These are phyloP conservation scores for Chlorella sp. DNA, from an alignment of 139 green algal genomes.

Conservation along the genomic window DNA sequence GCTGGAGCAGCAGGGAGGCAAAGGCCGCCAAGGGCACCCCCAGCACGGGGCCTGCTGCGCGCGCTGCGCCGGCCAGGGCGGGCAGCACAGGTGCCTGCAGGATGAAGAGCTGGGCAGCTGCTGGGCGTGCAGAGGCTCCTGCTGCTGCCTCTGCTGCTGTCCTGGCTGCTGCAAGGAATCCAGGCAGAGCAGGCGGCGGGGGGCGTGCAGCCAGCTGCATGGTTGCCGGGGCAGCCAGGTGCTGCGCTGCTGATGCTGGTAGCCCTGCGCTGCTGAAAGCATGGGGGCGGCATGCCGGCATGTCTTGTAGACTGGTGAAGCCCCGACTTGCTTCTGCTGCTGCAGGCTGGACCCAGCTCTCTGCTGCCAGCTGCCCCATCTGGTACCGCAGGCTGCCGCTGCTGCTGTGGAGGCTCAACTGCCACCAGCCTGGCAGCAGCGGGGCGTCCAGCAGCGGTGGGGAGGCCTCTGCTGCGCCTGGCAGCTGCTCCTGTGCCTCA, in stretches of 20 bases:
- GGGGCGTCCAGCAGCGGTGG: not conserved
- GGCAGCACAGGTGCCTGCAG: conserved; percentile 4
- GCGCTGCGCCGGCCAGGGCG: not conserved
- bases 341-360: not conserved
- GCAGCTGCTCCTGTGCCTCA: not conserved
- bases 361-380: not conserved
- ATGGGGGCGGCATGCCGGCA: not conserved
- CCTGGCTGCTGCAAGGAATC: not conserved
- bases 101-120: not conserved
- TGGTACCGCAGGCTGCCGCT: not conserved
- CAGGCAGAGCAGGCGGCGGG: not conserved
- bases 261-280: not conserved
- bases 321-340: not conserved
- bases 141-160: not conserved
- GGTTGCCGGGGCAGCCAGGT: not conserved
- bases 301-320: not conserved
- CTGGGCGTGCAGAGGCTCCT: not conserved
- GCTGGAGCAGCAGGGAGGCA: not conserved
- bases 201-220: not conserved
- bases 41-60: not conserved
- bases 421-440: not conserved
- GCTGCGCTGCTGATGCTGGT: not conserved
- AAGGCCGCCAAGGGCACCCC: not conserved
- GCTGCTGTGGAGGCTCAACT: too few species aligned
- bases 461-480: too few species aligned